Conservation (phyloP, 306 rosid species). For the Benincasa hispida region DNA sequence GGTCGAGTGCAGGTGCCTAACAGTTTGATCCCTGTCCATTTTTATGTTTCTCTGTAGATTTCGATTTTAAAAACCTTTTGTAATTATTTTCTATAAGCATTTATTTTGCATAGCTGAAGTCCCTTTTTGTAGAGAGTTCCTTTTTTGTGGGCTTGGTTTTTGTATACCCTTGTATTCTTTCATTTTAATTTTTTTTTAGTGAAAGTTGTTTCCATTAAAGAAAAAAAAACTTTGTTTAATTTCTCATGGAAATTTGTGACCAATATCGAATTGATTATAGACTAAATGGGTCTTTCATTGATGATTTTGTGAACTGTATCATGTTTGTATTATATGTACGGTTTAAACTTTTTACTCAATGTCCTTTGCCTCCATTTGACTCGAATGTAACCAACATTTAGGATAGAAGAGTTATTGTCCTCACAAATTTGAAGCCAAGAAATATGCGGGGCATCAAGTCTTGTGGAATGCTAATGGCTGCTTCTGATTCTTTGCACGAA, state of each 20-base stretch:
- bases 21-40: no score
- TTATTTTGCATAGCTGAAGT: no score
- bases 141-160: no score
- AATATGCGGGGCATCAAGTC: constrained; percentile 96
- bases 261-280: not conserved
- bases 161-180: no score
- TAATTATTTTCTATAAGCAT: no score
- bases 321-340: not conserved
- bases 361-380: not conserved
- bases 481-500: constrained; percentile 73
- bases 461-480: constrained; percentile 92
- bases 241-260: not conserved
- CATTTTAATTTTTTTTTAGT: no score
- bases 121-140: no score
- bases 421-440: constrained; percentile 80
- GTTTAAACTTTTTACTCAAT: not conserved
- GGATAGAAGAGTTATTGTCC: constrained; percentile 68
- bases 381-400: constrained; percentile 12
- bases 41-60: no score
- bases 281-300: not conserved
- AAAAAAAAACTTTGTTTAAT: no score
- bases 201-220: no score
- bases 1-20: no score
- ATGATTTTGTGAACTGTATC: not conserved
- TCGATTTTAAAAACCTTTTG: no score